phyloP scores from a whole-genome alignment of 805 yeast species.

The Blastobotrys attinorum region DNA sequence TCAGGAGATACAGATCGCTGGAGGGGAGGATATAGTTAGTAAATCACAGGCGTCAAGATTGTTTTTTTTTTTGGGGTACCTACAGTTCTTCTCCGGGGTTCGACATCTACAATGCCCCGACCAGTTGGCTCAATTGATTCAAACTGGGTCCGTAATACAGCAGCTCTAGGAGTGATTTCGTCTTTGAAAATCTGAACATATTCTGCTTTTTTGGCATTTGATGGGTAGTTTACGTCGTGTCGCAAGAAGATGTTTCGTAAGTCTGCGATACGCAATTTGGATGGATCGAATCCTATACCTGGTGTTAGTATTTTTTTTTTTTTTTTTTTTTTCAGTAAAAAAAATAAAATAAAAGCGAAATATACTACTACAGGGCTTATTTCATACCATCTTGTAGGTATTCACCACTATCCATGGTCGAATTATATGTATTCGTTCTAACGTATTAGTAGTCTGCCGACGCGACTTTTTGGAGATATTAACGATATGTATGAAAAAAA shows the following conservation, averaged over 20 bases:
- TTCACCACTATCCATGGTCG: constrained; percentile 6
- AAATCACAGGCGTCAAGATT: not conserved
- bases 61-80: not conserved
- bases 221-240: constrained; percentile 47
- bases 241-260: constrained; percentile 58
- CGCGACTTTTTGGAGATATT: too few species aligned
- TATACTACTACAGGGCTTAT: not conserved
- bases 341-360: not conserved
- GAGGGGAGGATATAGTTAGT: not conserved
- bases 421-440: too few species aligned
- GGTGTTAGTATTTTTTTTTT: not conserved
- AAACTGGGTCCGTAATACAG: constrained; percentile 31
- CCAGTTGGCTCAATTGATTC: constrained; percentile 29
- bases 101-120: constrained; percentile 35
- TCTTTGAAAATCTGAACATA: constrained; percentile 54
- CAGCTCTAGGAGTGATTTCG: constrained; percentile 43
- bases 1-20: constrained; percentile 4
- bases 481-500: too few species aligned
- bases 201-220: constrained; percentile 60
- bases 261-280: constrained; percentile 56
- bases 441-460: too few species aligned
- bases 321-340: not conserved
- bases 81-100: constrained; percentile 8
- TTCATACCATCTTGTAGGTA: constrained; percentile 14
- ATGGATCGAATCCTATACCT: constrained; percentile 54